These are phyloP conservation scores for Ceriops zippeliana DNA, from an alignment of 345 rosid genomes.

Conservation along the genomic window DNA sequence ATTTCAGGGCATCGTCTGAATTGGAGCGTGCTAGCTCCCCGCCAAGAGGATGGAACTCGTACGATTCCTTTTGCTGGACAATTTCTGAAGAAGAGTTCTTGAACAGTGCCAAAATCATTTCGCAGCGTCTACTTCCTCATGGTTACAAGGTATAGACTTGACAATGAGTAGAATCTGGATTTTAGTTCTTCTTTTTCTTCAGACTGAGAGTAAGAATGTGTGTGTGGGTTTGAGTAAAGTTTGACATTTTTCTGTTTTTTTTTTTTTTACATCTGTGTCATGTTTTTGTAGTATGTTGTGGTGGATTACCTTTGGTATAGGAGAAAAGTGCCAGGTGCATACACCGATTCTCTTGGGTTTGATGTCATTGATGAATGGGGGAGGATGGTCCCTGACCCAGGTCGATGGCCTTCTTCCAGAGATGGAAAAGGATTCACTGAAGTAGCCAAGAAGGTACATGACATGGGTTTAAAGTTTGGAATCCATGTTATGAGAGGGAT, in stretches of 20 bases:
- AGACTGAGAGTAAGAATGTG: not conserved
- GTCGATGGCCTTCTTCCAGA: constrained; percentile 88
- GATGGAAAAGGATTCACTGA: constrained; percentile 74
- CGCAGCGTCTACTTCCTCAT: constrained; percentile 54
- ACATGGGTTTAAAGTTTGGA: constrained; percentile 91
- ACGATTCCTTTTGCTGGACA: constrained; percentile 90
- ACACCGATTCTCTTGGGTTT: constrained; percentile 61
- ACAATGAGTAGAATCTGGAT: not conserved
- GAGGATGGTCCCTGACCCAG: constrained; percentile 73
- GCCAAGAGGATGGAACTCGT: constrained; percentile 97
- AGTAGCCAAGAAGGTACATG: constrained; percentile 71
- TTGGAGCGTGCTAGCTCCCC: constrained; percentile 56
- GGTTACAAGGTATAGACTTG: constrained; percentile 62
- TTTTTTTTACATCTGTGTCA: not conserved
- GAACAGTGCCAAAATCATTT: constrained; percentile 57
- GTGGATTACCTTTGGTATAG: constrained; percentile 98
- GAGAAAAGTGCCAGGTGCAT: constrained; percentile 70
- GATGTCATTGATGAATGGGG: constrained; percentile 99
- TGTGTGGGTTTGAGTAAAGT: not conserved
- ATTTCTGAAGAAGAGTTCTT: constrained; percentile 83
- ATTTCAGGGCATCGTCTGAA: constrained; percentile 34
- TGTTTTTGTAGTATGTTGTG: constrained; percentile 66
- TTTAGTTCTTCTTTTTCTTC: not conserved
- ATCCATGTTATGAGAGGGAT: constrained; percentile 93
- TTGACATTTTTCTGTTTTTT: not conserved